Base-by-base conservation (phyloP, 2,329 filamentous ascomycete genomes). In the Trichoderma sp. region DNA sequence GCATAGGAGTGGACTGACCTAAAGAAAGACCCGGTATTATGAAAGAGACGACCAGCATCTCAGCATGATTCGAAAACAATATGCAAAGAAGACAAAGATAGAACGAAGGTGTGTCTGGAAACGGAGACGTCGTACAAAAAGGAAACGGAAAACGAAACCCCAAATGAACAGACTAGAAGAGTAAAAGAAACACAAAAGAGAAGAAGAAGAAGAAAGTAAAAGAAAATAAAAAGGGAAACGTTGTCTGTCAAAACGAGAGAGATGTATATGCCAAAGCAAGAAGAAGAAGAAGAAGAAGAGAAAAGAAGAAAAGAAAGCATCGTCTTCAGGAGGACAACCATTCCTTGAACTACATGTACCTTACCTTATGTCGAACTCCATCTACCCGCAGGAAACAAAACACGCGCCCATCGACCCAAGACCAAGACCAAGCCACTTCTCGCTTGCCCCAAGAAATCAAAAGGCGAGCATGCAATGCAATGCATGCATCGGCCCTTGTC, bases 31-130 rank as follows among this genome's bases (percentile, higher is more conserved):
- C 51, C 41, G 45, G 30, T 28, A 57, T 69, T 61, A 66, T 51
- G 52, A 59, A 19, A 62, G 67, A 69, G 68, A 69, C 68, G 67
- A 48, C 75, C 74, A 75, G 75, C 75, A 77, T 77, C 75, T 73
- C 75, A 76, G 69, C 73, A 71, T 72, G 66, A 66, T 72, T 72
- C 68, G 70, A 62, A 62, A n/a, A 15, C 21, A 17, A 48, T n/a
- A 24, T 28, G 44, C n/a, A 52, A 26, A 28, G 14, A 57, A 54
- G 55, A 39, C 24, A 12, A 39, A 14, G 34, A 5, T 54, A 26
- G 52, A 56, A 50, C 39, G 50, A 60, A 66, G 41, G 52, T 34
- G 21, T 63, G 50, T 50, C n/a, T 51, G 50, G 17, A 59, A 56
- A 43, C 26, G 30, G 34, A 15, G 41, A 50, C 26, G 51, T 57